phyloP scores from a whole-genome alignment of 257 asterid genomes.

The Scutellaria galericulata region DNA sequence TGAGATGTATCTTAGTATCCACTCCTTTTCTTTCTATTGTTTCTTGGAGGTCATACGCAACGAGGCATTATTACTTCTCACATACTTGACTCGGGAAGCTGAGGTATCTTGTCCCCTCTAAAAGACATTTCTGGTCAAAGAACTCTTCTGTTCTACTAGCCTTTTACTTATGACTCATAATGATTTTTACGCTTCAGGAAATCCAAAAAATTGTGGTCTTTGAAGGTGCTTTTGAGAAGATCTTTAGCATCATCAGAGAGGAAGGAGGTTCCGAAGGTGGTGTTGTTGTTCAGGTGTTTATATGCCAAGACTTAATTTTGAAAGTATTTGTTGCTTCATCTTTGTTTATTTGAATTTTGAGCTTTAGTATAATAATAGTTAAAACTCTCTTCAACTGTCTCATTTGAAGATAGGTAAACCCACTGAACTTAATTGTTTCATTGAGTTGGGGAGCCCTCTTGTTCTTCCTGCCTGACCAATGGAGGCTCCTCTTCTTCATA shows the following conservation, averaged over 20 bases:
- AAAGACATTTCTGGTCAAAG: constrained; percentile 7
- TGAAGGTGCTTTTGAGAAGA: constrained; percentile 98
- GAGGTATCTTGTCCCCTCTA: constrained; percentile 60
- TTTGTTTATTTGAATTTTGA: constrained; percentile 21
- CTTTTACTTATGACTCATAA: constrained; percentile 15
- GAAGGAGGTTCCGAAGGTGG: constrained; percentile 99
- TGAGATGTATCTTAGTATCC: not conserved
- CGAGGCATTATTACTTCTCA: constrained; percentile 86
- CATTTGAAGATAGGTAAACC: not conserved
- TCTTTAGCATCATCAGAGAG: constrained; percentile 86
- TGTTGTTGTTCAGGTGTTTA: constrained; percentile 90
- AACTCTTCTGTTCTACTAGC: not conserved
- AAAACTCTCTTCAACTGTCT: not conserved
- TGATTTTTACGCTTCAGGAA: constrained; percentile 60
- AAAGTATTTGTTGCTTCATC: not conserved
- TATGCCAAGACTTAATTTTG: constrained; percentile 18
- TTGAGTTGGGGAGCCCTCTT: not conserved
- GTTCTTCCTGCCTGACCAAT: not conserved
- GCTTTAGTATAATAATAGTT: not conserved
- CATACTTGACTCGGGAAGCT: constrained; percentile 96
- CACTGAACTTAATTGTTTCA: not conserved
- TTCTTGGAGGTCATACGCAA: constrained; percentile 77
- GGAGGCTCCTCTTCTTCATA: not conserved
- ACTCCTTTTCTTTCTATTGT: not conserved
- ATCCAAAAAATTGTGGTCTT: constrained; percentile 96